Evolutionary conservation across 1,139 yeast genomes (phyloP).

Genomic region (Suzukiozyma palmioleophila): DNA sequence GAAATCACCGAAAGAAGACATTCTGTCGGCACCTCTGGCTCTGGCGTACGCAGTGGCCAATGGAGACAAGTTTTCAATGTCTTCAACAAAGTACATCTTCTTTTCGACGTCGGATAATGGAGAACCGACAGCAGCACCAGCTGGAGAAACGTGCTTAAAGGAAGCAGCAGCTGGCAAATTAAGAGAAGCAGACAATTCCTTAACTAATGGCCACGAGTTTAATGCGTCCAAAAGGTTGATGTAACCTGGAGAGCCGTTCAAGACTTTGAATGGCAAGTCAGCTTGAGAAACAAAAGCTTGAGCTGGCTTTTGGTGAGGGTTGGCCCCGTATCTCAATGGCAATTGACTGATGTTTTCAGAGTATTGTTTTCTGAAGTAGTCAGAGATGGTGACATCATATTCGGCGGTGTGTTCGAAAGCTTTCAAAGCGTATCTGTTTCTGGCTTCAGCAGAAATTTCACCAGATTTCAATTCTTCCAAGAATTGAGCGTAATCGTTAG

Average conservation of each 20-base stretch:
- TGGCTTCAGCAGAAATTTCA: conserved; percentile 66
- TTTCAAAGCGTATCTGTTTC: conserved; percentile 85
- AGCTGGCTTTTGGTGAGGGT: conserved; percentile 99
- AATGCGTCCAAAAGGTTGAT: conserved; percentile 93
- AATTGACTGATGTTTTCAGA: conserved; percentile 85
- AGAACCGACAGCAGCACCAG: conserved; percentile 96
- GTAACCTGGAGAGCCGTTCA: conserved; percentile 95
- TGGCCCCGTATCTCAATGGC: conserved; percentile 96
- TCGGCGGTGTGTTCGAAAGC: conserved; percentile 99
- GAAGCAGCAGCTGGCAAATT: conserved; percentile 98
- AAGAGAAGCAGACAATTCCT: conserved; percentile 90
- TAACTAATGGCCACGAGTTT: conserved; percentile 98
- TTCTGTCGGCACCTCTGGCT: conserved; percentile 99
- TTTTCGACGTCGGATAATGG: conserved; percentile 89
- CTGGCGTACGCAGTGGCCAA: conserved; percentile 97
- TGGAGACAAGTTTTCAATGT: conserved; percentile 91
- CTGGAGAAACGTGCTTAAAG: conserved; percentile 97
- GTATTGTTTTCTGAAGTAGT: conserved; percentile 95
- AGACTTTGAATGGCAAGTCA: conserved; percentile 87
- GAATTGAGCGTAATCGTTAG: conserved; percentile 84
- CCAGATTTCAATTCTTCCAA: conserved; percentile 73
- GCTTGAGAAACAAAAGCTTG: conserved; percentile 90
- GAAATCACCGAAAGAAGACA: conserved; percentile 98
- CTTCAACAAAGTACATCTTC: conserved; percentile 91
- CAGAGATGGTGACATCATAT: conserved; percentile 92